Evolutionary conservation across 805 yeast species (phyloP).

Genomic region (Lachancea lanzarotensis): DNA sequence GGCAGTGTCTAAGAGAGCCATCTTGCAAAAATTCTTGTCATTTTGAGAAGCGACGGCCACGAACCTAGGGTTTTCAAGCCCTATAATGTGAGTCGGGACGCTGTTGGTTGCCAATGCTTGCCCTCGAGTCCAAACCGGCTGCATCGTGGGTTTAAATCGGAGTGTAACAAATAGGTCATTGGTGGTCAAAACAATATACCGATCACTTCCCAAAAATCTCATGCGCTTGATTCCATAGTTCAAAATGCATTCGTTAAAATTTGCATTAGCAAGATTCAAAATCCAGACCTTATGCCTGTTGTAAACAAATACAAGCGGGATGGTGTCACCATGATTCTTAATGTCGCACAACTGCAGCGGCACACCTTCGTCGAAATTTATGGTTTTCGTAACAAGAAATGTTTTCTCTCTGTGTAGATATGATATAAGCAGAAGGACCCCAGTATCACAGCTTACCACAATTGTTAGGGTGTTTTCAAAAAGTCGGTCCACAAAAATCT

Average conservation of each 20-base stretch:
- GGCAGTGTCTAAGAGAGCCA: background rate
- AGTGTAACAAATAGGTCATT: background rate
- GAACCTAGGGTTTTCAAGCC: conserved; percentile 2
- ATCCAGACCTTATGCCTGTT: background rate
- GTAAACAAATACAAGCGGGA: background rate
- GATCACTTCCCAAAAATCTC: background rate
- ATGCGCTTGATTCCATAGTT: conserved; percentile 1
- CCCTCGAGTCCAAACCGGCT: background rate
- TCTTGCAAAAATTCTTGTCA: background rate
- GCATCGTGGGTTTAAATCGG: background rate
- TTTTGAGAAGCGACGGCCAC: background rate
- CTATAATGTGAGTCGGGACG: background rate
- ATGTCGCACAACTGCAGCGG: conserved; percentile 1
- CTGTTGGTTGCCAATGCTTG: background rate
- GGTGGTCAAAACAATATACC: background rate
- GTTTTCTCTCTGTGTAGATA: background rate
- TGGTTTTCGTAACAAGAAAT: background rate
- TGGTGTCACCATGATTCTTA: background rate
- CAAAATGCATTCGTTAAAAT: background rate
- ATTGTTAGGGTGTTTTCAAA: background rate
- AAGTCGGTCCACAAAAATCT: background rate
- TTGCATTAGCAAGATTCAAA: background rate
- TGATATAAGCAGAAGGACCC: background rate
- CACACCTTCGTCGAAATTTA: background rate
- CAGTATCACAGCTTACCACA: background rate